phyloP scores from a whole-genome alignment of 2,329 filamentous ascomycete species.

The Alternaria panax region DNA sequence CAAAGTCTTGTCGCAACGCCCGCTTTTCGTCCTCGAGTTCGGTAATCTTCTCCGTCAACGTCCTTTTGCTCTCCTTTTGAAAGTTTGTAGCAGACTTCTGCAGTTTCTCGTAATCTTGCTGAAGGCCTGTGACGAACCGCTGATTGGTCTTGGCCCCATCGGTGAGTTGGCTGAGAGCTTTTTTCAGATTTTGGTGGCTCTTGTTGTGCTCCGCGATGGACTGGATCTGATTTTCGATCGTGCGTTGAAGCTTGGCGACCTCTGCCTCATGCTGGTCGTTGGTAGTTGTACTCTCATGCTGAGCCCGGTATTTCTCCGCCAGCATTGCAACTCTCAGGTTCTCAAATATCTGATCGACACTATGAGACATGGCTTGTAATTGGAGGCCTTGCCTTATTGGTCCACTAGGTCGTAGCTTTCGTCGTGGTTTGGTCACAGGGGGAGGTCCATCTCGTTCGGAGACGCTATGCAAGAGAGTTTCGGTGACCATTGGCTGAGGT shows the following conservation, averaged over 20 bases:
- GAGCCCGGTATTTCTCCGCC: slow-evolving; percentile 16
- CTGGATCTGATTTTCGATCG: slow-evolving; percentile 11
- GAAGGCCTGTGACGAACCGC: slow-evolving; percentile 38
- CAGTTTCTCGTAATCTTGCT: slow-evolving; percentile 36
- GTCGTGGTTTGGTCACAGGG: slow-evolving; percentile 20
- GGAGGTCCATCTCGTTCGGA: background rate
- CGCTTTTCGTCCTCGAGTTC: slow-evolving; percentile 34
- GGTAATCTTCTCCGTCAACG: slow-evolving; percentile 23
- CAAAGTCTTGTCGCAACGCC: slow-evolving; percentile 21
- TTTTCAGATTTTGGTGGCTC: slow-evolving; percentile 8
- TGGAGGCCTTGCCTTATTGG: background rate
- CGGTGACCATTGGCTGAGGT: background rate
- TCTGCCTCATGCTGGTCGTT: slow-evolving; percentile 14
- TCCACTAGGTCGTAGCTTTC: slow-evolving; percentile 6
- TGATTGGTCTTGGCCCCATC: slow-evolving; percentile 29
- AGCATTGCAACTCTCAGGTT: slow-evolving; percentile 15
- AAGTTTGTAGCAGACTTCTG: slow-evolving; percentile 17
- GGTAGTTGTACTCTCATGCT: slow-evolving; percentile 13
- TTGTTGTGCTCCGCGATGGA: slow-evolving; percentile 19
- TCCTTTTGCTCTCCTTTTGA: slow-evolving; percentile 22
- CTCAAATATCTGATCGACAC: slow-evolving; percentile 17
- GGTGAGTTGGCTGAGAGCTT: slow-evolving; percentile 11
- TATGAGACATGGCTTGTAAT: background rate
- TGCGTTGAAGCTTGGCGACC: slow-evolving; percentile 15
- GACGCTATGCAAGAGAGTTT: background rate